A percentile compares a stretch with the other conserved stretches of the same genome.
Conservation (phyloP, 768 basidiomycete species). For the Mycena filopes region DNA sequence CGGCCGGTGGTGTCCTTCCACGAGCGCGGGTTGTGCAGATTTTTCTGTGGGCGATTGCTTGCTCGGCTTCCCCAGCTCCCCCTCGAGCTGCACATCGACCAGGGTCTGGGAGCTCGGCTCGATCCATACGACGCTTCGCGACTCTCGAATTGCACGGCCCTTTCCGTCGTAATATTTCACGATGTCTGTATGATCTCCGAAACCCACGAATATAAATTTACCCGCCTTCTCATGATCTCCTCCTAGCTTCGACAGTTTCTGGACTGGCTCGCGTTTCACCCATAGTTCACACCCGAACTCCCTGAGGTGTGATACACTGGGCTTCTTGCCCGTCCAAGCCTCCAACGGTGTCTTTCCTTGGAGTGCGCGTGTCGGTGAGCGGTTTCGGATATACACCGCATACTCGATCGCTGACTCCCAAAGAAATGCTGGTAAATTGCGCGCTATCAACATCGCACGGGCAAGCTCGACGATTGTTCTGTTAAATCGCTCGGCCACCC, state of each 20-base stretch:
- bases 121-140: too few species aligned
- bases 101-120: too few species aligned
- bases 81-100: too few species aligned
- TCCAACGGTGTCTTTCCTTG: conserved; percentile 23
- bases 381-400: conserved; percentile 39
- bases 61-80: conserved; percentile 23
- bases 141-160: too few species aligned
- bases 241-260: conserved; percentile 29
- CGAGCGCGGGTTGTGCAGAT: conserved; percentile 14
- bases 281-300: conserved; percentile 32
- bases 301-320: conserved; percentile 22
- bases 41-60: conserved; percentile 23
- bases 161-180: too few species aligned
- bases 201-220: too few species aligned
- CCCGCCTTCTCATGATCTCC: conserved; percentile 20
- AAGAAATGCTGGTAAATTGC: conserved; percentile 31
- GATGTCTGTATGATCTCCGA: too few species aligned
- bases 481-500: conserved; percentile 53
- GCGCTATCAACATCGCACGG: conserved; percentile 44
- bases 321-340: conserved; percentile 23
- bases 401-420: conserved; percentile 39
- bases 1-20: conserved; percentile 1
- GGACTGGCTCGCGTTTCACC: conserved; percentile 23
- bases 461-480: conserved; percentile 43
- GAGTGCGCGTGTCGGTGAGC: conserved; percentile 27